Conservation (phyloP, 2,329 filamentous ascomycete genomes). For the Coniella lustricola region DNA sequence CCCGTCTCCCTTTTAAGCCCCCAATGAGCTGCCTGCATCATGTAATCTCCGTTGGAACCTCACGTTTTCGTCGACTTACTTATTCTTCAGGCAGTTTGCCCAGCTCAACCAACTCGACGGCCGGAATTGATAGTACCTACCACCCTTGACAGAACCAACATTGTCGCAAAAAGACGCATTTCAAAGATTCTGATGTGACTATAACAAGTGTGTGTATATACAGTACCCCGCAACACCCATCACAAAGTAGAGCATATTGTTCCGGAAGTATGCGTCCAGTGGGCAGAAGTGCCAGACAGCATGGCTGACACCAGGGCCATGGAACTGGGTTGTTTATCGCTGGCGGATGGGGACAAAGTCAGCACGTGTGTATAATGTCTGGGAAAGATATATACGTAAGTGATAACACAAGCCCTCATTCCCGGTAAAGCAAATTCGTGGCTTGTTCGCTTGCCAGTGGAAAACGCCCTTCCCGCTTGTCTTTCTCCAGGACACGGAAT, state of each 20-base stretch:
- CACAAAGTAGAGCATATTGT: neutral
- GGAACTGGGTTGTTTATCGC: constrained; percentile 1
- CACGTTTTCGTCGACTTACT: no score
- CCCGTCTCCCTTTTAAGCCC: no score
- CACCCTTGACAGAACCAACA: neutral
- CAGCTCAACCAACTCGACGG: neutral
- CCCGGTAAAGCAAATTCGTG: no score
- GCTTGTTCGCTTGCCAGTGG: no score
- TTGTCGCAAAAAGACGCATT: neutral
- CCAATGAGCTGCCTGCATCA: no score
- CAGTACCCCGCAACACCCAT: neutral
- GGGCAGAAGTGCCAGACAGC: neutral
- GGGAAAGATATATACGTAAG: neutral
- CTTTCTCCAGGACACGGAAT: neutral
- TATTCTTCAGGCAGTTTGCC: no score
- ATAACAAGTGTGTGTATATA: neutral
- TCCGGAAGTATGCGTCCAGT: constrained; percentile 4
- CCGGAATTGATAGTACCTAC: neutral
- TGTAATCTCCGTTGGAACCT: no score
- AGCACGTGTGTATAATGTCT: neutral
- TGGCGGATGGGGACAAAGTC: neutral
- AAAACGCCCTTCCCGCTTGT: no score
- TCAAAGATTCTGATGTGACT: no score
- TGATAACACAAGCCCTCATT: no score
- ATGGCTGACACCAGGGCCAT: constrained; percentile 9